Conservation (phyloP, 1,139 yeast species). For the Debaryomyces udenii region DNA sequence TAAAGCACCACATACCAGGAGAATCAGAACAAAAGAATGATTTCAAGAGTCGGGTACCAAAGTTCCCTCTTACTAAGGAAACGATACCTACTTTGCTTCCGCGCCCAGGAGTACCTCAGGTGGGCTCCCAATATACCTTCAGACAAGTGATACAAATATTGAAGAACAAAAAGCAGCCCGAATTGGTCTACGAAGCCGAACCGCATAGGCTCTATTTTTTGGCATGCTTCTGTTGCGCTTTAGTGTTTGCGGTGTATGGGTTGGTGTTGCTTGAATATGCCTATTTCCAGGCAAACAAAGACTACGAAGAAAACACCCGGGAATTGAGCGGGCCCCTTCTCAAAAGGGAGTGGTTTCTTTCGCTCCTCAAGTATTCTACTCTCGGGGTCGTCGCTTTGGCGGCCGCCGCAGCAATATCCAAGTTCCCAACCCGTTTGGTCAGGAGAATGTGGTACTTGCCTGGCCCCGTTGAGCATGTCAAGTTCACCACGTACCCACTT, state of each 20-base stretch:
- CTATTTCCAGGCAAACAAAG: constrained; percentile 54
- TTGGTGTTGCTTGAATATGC: constrained; percentile 64
- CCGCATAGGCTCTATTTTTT: constrained; percentile 78
- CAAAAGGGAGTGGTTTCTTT: constrained; percentile 42
- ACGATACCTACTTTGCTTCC: constrained; percentile 71
- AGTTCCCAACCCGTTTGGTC: constrained; percentile 67
- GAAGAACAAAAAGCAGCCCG: constrained; percentile 61
- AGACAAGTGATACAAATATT: constrained; percentile 67
- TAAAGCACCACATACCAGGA: constrained; percentile 62
- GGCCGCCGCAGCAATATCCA: constrained; percentile 48
- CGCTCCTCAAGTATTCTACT: constrained; percentile 31
- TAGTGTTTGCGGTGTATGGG: constrained; percentile 69
- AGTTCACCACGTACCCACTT: constrained; percentile 73
- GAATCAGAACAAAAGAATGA: constrained; percentile 55
- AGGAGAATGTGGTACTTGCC: constrained; percentile 81
- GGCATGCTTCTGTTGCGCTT: constrained; percentile 67
- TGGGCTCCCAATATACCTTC: constrained; percentile 58
- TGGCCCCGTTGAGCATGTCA: constrained; percentile 54
- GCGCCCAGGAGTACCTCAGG: constrained; percentile 72
- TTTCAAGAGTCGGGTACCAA: constrained; percentile 55
- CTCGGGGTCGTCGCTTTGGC: constrained; percentile 43
- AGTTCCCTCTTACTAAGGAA: constrained; percentile 69
- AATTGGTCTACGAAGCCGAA: constrained; percentile 79
- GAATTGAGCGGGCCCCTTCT: constrained; percentile 39
- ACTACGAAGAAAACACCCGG: constrained; percentile 61